Evolutionary conservation across 2,329 filamentous ascomycete genomes (phyloP), one percentile per base, ranked within the genome.

Genomic region (Fusarium devonianum): DNA sequence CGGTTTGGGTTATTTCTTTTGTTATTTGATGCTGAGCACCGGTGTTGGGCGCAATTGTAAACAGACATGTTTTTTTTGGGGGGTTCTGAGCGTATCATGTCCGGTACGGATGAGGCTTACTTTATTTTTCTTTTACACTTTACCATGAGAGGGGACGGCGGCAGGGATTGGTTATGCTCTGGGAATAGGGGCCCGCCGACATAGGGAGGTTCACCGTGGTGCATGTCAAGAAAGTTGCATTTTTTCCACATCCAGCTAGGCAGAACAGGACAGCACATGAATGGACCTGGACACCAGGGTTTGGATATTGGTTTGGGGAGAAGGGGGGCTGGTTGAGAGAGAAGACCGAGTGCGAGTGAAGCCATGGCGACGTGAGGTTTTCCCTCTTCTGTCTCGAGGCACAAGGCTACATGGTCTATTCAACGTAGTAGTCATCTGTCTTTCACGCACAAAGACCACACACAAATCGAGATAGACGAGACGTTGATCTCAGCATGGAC

Each of bases 41-140:
- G 67, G 68, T 63, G 68, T 69, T 69, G 58, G 65, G 66, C 64
- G 65, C 51, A 66, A 56, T 43, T 65, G 50, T 64, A 44, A 58
- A 65, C 53, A 65, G 53, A 54, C 50, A 53, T 49, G 37, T 53
- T 39, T 26, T 40, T 10, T 47, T 41, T 42, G 36, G n/a, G n/a
- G n/a, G 23, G 29, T 54, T 62, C 48, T 29, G 30, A 60, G 51
- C 47, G 37, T 36, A 40, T 41, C 45, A 59, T 50, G 46, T 47
- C 41, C 42, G 41, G 36, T 37, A 32, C 37, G 37, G 44, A 26
- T 22, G 26, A 35, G 8, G 38, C 32, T 49, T 57, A 32, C 38
- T 41, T 29, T 41, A 13, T 30, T 18, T 19, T 19, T 22, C 49
- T 28, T 21, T 34, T 43, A 32, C 38, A 56, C 33, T 4, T 25